phyloP scores from a whole-genome alignment of 2,329 filamentous ascomycete species.

The Ilyonectria mors-panacis region DNA sequence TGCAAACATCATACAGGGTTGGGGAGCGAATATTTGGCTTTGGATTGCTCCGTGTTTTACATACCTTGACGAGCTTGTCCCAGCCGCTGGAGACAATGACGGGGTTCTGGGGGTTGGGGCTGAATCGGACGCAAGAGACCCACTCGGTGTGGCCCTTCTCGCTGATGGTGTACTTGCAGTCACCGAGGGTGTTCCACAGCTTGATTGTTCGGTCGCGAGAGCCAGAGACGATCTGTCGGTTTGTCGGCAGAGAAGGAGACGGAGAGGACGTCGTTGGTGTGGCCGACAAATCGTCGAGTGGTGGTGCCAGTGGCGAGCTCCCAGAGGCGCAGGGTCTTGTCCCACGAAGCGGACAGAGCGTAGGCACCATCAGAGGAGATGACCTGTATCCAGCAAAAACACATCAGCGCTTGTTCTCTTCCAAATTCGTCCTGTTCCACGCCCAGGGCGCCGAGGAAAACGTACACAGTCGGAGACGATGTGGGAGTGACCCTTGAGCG shows the following conservation, averaged over 20 bases:
- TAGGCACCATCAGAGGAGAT: constrained; percentile 99
- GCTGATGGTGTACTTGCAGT: constrained; percentile 99
- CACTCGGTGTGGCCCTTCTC: constrained; percentile 99
- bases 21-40: not conserved
- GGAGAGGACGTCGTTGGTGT: constrained; percentile 99
- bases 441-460: constrained; percentile 52
- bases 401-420: constrained; percentile 40
- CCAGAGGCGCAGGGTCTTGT: constrained; percentile 99
- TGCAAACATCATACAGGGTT: constrained; percentile 87
- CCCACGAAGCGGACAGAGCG: constrained; percentile 98
- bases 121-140: constrained; percentile 99
- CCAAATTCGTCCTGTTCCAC: constrained; percentile 3
- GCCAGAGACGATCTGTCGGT: constrained; percentile 99
- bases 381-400: constrained; percentile 71
- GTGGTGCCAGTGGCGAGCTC: constrained; percentile 97
- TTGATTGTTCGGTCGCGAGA: constrained; percentile 99
- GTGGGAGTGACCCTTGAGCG: constrained; percentile 98
- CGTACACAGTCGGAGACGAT: constrained; percentile 99
- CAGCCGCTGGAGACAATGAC: constrained; percentile 98
- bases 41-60: constrained; percentile 56
- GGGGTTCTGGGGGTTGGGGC: constrained; percentile 99
- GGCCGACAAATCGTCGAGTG: constrained; percentile 98
- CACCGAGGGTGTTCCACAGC: constrained; percentile 99
- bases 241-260: constrained; percentile 99
- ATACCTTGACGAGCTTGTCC: constrained; percentile 99